Base-by-base conservation (phyloP, 495 filamentous ascomycete species). In the Podospora conica region DNA sequence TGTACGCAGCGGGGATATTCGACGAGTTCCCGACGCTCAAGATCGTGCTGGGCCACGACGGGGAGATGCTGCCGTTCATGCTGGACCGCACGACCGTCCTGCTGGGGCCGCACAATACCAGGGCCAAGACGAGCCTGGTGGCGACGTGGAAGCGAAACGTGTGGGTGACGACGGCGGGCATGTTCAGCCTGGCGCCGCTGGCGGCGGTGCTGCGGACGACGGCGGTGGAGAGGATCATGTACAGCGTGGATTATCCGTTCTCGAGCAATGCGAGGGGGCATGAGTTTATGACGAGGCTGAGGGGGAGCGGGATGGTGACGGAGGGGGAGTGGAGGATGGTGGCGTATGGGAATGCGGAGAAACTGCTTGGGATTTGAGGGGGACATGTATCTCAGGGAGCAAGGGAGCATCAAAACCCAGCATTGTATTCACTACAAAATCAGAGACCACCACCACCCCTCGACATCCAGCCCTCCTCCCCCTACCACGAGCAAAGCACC, bases 41-140 rank as follows among this genome's bases (percentile, higher is more conserved):
- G 69, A 76, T 90, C 28, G 82, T 90, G 61, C 73, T 90, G n/a
- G 87, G 87, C 3, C 88, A 90, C 71, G 77, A 88, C 69, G 88
- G 88, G 9, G 87, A 90, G 74, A 80, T 84, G 65, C 74, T 89
- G 20, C 87, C 87, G 0, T 88, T 87, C 67, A 85, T 88, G 72
- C 75, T 90, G 65, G 84, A 84, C 73, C 80, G 87, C 11, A 84
- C 86, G 53, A 75, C 82, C 57, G 78, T 81, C 64, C 81, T 82
- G 78, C 40, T 48, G 40, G 40, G 40, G 6, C 40, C 40, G 15
- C 5, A n/a, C 7, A 48, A n/a, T 9, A 48, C 40, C 15, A 48
- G 8, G 18, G 40, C 40, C 15, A 48, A 7, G 40, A 48, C 40
- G 15, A 48, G 40, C 40, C n/a, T 48, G 18, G 81, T 81, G 23